These are phyloP conservation scores for Mrakia frigida DNA, from an alignment of 768 basidiomycete genomes.

Conservation along the genomic window DNA sequence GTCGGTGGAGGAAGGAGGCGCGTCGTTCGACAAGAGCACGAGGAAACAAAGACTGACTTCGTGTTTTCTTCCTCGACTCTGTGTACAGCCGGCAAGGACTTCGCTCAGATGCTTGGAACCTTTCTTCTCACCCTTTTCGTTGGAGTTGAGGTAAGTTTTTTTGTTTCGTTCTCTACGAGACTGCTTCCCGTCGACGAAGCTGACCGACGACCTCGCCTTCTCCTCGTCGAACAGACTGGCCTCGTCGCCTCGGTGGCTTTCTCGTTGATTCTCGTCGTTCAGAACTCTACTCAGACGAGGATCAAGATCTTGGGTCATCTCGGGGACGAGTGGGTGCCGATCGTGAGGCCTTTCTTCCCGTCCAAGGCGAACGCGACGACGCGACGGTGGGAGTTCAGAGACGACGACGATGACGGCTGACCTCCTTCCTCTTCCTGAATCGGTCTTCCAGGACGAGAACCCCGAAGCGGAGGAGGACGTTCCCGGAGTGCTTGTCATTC, in stretches of 20 bases:
- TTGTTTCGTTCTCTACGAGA: background rate
- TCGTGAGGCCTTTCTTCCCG: constrained; percentile 41
- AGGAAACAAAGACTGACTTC: background rate
- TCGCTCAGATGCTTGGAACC: constrained; percentile 78
- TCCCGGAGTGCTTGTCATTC: constrained; percentile 75
- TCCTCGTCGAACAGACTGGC: constrained; percentile 53
- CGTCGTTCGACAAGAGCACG: too few species aligned
- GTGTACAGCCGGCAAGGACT: constrained; percentile 70
- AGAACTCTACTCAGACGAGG: constrained; percentile 77
- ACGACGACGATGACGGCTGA: background rate
- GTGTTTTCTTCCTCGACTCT: background rate
- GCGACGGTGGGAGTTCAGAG: background rate
- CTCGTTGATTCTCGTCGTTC: constrained; percentile 81
- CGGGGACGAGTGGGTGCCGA: constrained; percentile 81
- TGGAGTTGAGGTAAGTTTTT: constrained; percentile 62
- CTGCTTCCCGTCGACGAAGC: too few species aligned
- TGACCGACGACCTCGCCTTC: background rate
- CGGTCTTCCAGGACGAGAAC: constrained; percentile 56
- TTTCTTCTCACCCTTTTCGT: constrained; percentile 82
- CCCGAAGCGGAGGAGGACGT: constrained; percentile 74
- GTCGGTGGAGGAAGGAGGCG: too few species aligned
- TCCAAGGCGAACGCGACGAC: background rate
- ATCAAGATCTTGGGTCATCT: constrained; percentile 89
- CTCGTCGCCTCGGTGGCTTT: constrained; percentile 82
- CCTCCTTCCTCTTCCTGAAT: background rate